Base-by-base conservation (phyloP, 352 stramenopile species). In the Globisporangium yorkense region DNA sequence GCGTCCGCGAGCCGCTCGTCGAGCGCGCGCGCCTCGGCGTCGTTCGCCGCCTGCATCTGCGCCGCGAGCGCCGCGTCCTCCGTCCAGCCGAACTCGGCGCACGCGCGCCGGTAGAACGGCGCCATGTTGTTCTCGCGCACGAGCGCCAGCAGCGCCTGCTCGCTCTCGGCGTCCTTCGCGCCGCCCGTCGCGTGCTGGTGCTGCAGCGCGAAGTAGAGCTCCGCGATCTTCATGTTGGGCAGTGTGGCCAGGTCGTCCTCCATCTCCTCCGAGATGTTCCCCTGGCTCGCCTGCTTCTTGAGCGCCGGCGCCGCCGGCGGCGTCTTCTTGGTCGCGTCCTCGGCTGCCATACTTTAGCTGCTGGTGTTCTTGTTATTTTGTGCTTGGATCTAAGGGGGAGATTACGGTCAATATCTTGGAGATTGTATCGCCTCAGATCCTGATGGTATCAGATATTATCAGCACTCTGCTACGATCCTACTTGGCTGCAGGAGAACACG, bases 1-100 rank as follows among this genome's bases (percentile, higher is more conserved):
- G 96, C 96, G 60, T 98, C 94, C 8, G 79, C 75, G 15, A 98
- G 70, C 6, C 88, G 88, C 39, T 88, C 87, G 56, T 98, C 87
- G 9, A 98, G 65, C 41, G 68, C 61, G 49, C 82, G 68, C 45
- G 97, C 54, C 35, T 96, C 77, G 0, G 72, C 69, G 2, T 82
- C 78, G 67, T 94, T 95, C 45, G 69, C 70, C 0, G 63, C 63
- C 15, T 53, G 64, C 84, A 96, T 92, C 49, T 72, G 52, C 13
- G 41, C 43, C 31, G 88, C 71, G 1, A 96, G 78, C 41, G 67
- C 63, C 4, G 54, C 50, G 59, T 96, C 80, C 29, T 82, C 55
- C 0, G 73, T 60, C 82, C 87, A 94, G 21, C 76, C 40, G 58
- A 94, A 92, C 59, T 94, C 76, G 16, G 46, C 54, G 57, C 82